Conservation (phyloP, 2,329 filamentous ascomycete genomes). For the Monilinia vaccinii-corymbosi region DNA sequence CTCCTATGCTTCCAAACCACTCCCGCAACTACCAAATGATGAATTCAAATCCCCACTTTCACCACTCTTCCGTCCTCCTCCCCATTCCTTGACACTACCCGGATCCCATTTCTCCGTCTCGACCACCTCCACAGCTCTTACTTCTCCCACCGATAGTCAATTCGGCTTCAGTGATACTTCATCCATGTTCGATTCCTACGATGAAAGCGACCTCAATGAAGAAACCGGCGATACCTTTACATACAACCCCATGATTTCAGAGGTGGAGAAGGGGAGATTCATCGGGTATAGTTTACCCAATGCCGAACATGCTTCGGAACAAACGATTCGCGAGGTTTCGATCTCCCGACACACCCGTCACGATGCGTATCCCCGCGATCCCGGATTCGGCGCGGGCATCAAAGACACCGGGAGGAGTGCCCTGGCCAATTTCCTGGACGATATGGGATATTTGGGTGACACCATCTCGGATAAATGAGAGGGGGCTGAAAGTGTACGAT, state of each 20-base stretch:
- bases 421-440: constrained; percentile 40
- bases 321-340: constrained; percentile 15
- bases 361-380: constrained; percentile 11
- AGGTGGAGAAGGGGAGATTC: constrained; percentile 12
- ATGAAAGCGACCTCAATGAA: constrained; percentile 20
- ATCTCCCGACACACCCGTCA: constrained; percentile 8
- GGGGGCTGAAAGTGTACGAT: too few relatives aligned
- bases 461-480: constrained; percentile 30
- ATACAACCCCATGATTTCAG: constrained; percentile 15
- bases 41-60: constrained; percentile 9
- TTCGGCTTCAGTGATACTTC: constrained; percentile 20
- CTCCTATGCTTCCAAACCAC: constrained; percentile 20
- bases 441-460: constrained; percentile 40
- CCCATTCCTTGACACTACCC: constrained; percentile 18
- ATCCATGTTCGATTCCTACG: constrained; percentile 18
- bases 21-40: constrained; percentile 24
- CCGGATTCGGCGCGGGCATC: neutral
- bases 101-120: constrained; percentile 27
- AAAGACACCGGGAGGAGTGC: constrained; percentile 18
- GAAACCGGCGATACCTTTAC: constrained; percentile 24
- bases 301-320: constrained; percentile 16
- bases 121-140: constrained; percentile 23
- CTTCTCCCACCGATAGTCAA: constrained; percentile 22
- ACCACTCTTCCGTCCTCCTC: constrained; percentile 17
- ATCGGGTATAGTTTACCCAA: constrained; percentile 22